Evolutionary conservation across 805 yeast species (phyloP), one percentile per base, ranked within the genome.

Genomic region (Saccharomyces kudriavzevii): DNA sequence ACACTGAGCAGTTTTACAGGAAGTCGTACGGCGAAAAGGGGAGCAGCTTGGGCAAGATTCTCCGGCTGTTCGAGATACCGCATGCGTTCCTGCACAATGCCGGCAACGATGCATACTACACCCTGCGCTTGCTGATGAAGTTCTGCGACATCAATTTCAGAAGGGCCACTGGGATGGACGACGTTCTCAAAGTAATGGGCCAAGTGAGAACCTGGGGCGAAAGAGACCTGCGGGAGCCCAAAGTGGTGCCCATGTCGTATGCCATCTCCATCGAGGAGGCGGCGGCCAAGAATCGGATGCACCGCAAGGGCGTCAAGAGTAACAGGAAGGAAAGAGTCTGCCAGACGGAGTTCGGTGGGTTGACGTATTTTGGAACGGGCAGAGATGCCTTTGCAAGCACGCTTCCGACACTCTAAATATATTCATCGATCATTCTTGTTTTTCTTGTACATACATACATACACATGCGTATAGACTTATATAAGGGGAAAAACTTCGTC

Each of bases 61-160:
- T 84, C 17, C 65, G 78, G 45, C 62, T 74, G 49, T 67, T 80
- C 49, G 70, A 71, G 27, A 73, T 85, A 5, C 86, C 87, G 1
- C 82, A 81, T 61, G 76, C 82, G 0, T 75, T 73, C 57, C 68
- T 85, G 48, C 90, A 85, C 64, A 85, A 85, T 63, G 90, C 87
- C 1, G 87, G 84, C 2, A 85, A 85, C 61, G 91, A 85, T 65
- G 81, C 88, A 5, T 80, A 82, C 60, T 83, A 75, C 57, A 85
- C 90, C 0, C 65, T 84, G 48, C 53, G 78, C 29, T 70, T 79
- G n/a, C 75, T 79, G 9, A 56, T 83, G 60, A 73, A 74, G 35
- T 61, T 81, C 54, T 72, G 81, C 50, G 87, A 83, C 63, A 59
- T 67, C n/a, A 62, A 62, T 45, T 62, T 62, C 40, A 54, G 72